Evolutionary conservation across 805 yeast genomes (phyloP), one percentile per base, ranked within the genome.

Genomic region (Ogataea methanolica): DNA sequence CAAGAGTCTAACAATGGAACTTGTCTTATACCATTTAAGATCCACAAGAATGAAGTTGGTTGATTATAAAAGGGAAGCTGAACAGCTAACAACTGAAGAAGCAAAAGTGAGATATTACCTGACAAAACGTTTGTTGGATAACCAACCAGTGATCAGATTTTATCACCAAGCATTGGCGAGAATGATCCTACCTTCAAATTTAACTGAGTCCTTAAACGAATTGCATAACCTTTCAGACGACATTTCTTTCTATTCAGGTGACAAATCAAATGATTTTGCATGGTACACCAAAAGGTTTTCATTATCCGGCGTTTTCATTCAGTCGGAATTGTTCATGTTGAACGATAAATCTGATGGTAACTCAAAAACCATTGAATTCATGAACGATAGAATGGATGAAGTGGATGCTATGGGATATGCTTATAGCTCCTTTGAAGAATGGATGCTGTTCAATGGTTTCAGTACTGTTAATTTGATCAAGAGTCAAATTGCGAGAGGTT

Each of bases 221-320:
- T 75, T 94, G 47, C 85, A 82, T 56, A 75, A 79, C 44, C 72
- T 91, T 47, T 75, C 89, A 12, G 98, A 92, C 67, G 98, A 94
- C 61, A 74, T 92, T 49, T 78, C 88, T 40, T 89, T 68, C 65
- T 81, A 79, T 56, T 82, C 96, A 0, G 94, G 91, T 11, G 97
- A 91, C 61, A 60, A 66, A 45, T 78, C 94, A 19, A 82, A 82
- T 54, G 96, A 89, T 64, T 83, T 86, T 62, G 85, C 88, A 4
- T 92, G 99, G 99, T 92, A 92, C 65, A 72, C 95, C n/a, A 87
- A 90, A 61, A 73, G 99, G 54, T 69, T 85, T 15, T 76, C 86
- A 8, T 62, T 92, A 15, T 76, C 87, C 22, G 73, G 85, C 2
- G 76, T 85, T 2, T 88, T 87, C 63, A 85, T 86, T 2, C 78